Percentiles rank a stretch among this genome's conserved stretches.
Evolutionary conservation across 2,329 filamentous ascomycete genomes (phyloP).

Genomic region (Pseudocercospora macadamiae): DNA sequence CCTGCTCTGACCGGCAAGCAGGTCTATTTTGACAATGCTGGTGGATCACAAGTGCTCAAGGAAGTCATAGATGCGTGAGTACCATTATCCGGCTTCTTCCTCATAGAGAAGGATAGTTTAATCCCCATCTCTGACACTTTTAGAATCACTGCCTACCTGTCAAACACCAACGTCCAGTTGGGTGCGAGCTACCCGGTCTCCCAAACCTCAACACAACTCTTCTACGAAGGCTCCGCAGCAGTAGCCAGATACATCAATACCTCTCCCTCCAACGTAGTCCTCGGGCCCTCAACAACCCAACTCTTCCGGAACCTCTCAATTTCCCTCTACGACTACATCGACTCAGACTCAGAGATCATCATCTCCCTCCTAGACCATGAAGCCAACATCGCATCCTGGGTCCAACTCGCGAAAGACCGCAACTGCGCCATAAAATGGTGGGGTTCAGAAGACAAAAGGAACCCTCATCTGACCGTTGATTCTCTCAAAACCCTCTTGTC

Average conservation of each 20-base stretch:
- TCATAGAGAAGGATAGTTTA: no score
- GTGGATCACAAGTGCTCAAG: constrained; percentile 67
- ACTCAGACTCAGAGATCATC: constrained; percentile 61
- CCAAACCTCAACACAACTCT: constrained; percentile 61
- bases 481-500: constrained; percentile 64
- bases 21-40: constrained; percentile 77
- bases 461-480: constrained; percentile 62
- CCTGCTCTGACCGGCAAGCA: constrained; percentile 69
- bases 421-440: constrained; percentile 72
- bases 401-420: constrained; percentile 65
- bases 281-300: constrained; percentile 75
- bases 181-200: constrained; percentile 70
- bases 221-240: constrained; percentile 63
- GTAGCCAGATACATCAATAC: constrained; percentile 74
- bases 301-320: constrained; percentile 71
- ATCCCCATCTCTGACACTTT: no score
- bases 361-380: constrained; percentile 76
- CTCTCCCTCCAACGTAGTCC: constrained; percentile 66
- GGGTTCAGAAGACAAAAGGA: constrained; percentile 47
- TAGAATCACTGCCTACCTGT: constrained; percentile 69
- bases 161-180: constrained; percentile 72
- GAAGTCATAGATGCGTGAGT: constrained; percentile 67
- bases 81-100: constrained; percentile 34
- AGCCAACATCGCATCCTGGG: constrained; percentile 75
- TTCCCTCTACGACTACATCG: constrained; percentile 59